These are phyloP conservation scores for Ciborinia camelliae DNA, from an alignment of 2,329 filamentous ascomycete species.

Conservation along the genomic window DNA sequence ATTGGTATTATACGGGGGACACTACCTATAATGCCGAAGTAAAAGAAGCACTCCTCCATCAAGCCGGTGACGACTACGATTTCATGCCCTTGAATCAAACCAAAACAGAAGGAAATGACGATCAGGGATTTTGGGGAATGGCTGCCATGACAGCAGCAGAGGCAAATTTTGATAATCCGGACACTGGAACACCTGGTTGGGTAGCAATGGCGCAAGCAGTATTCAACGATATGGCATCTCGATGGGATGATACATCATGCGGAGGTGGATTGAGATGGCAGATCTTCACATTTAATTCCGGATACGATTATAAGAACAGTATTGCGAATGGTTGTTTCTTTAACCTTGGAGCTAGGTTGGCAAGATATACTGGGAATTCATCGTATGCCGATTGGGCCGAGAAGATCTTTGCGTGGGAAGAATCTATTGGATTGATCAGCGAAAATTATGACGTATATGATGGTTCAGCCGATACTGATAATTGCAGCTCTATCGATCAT, in stretches of 20 bases:
- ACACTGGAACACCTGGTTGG: constrained; percentile 57
- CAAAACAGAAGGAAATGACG: constrained; percentile 60
- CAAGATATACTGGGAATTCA: constrained; percentile 70
- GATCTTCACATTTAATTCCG: constrained; percentile 76
- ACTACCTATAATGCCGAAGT: constrained; percentile 59
- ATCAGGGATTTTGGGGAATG: constrained; percentile 71
- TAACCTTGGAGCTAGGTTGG: constrained; percentile 61
- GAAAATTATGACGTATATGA: constrained; percentile 54
- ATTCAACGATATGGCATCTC: constrained; percentile 63
- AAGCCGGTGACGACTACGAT: constrained; percentile 67
- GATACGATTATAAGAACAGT: constrained; percentile 72
- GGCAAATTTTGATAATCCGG: constrained; percentile 57
- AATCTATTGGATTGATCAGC: constrained; percentile 54
- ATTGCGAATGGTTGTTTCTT: constrained; percentile 62
- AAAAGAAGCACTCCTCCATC: constrained; percentile 65
- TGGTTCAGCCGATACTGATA: constrained; percentile 52
- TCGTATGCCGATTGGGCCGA: constrained; percentile 77
- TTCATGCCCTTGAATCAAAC: constrained; percentile 76
- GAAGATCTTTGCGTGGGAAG: constrained; percentile 68
- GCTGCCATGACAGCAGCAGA: constrained; percentile 68
- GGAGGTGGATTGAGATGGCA: constrained; percentile 80
- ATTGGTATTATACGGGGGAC: constrained; percentile 79
- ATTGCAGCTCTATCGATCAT: constrained; percentile 56
- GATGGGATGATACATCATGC: constrained; percentile 68
- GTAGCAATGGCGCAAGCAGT: constrained; percentile 71